Base-by-base conservation (phyloP, 495 filamentous ascomycete genomes). In the Talaromyces trachyspermus region DNA sequence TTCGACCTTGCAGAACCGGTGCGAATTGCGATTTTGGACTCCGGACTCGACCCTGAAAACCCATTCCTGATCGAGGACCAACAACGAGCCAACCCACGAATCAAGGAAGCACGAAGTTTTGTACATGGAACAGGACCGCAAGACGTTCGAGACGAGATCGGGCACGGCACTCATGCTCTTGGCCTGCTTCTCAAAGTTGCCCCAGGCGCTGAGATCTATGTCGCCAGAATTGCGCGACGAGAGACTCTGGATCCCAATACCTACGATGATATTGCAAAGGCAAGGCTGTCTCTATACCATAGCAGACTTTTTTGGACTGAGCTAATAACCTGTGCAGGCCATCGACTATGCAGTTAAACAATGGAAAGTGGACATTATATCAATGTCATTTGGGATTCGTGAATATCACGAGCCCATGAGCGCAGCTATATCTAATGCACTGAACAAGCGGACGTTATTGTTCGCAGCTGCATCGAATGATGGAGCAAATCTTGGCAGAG, bases 341-440 rank as follows among this genome's bases (percentile, higher is more conserved):
- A 64, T 64, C 27, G 47, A 63, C 50, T 43, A 63, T 41, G 60
- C 61, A 46, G 57, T 61, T 30, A 19, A 6, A 2, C 38, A 59
- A 53, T 64, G 61, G 61, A 59, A 63, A 35, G 61, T 64, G 37
- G 60, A 64, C 47, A 57, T 64, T 46, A 63, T 64, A 51, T 60
- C 61, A 10, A 64, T 64, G 56, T 63, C 61, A 27, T 64, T 64
- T 23, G 61, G 61, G 0, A 56, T 62, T 43, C 59, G 56, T 37
- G 50, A 62, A 52, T 52, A 54, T 45, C 17, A 48, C 47, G 54
- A 59, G 39, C 42, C 43, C 10, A 60, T 64, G 14, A 56, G 50
- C 20, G 47, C 36, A 43, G 59, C 61, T 11, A 53, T 62, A 43
- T 52, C 52, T 0, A 54, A 59, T 49, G 58, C 58, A 26, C 14